phyloP scores from a whole-genome alignment of 2,329 filamentous ascomycete species.

The Penicillium italicum region DNA sequence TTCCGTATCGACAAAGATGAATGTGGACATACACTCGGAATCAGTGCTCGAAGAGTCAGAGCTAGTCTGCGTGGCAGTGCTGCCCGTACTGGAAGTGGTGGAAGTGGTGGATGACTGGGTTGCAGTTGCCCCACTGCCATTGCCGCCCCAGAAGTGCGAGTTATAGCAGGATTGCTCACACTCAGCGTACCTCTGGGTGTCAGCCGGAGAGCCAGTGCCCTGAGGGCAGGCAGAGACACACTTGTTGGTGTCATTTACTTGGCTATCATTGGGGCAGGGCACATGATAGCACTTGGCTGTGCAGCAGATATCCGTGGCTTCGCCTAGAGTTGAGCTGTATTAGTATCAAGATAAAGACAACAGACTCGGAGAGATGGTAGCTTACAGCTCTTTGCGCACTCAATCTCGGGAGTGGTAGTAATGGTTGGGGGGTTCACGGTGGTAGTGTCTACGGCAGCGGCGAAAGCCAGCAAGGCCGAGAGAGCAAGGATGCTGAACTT shows the following conservation, averaged over 20 bases:
- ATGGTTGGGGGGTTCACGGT: constrained; percentile 28
- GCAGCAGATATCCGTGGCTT: constrained; percentile 48
- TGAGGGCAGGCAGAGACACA: constrained; percentile 54
- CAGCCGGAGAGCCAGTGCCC: constrained; percentile 48
- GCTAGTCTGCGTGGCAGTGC: constrained; percentile 13
- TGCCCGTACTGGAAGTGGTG: constrained; percentile 21
- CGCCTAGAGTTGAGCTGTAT: constrained; percentile 31
- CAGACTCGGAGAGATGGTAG: background rate
- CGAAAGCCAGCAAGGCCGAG: constrained; percentile 45
- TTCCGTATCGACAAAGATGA: background rate
- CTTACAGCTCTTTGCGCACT: constrained; percentile 40
- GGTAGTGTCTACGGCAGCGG: constrained; percentile 35
- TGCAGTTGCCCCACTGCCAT: constrained; percentile 20
- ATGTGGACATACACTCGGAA: constrained; percentile 10
- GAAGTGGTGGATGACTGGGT: constrained; percentile 22
- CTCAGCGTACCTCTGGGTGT: constrained; percentile 45
- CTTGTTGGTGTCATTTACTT: constrained; percentile 50
- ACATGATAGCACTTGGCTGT: constrained; percentile 50
- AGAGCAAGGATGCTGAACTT: constrained; percentile 45
- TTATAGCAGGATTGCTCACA: constrained; percentile 51
- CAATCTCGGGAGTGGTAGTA: constrained; percentile 33
- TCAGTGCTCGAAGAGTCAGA: background rate
- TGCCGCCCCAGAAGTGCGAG: constrained; percentile 46
- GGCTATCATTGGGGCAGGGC: constrained; percentile 50
- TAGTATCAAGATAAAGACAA: background rate